A percentile compares a stretch with the other conserved stretches of the same genome.
Evolutionary conservation across 108 stramenopile genomes (phyloP).

Genomic region (Conticribra weissflogii): DNA sequence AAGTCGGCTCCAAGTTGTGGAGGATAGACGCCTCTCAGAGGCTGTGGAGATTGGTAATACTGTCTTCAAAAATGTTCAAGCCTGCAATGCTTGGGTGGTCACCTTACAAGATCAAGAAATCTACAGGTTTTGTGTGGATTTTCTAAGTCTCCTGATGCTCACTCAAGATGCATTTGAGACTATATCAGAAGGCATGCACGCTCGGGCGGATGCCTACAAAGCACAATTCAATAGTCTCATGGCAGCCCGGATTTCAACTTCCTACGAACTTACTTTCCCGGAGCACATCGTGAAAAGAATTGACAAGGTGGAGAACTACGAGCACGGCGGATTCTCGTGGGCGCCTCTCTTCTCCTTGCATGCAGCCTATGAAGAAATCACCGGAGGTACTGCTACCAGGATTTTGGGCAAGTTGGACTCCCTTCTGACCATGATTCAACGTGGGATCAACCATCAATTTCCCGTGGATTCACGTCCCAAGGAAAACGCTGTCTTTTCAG

Average conservation of each 20-base stretch:
- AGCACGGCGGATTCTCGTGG: neutral
- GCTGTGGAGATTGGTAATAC: no score
- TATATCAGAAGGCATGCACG: neutral
- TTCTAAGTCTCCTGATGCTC: no score
- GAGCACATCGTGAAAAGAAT: slow-evolving; percentile 8
- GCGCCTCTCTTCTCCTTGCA: neutral
- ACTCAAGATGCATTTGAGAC: slow-evolving; percentile 7
- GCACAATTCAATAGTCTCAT: neutral
- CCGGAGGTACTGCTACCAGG: neutral
- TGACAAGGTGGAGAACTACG: neutral
- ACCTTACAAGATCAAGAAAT: no score
- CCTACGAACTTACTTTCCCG: slow-evolving; percentile 5
- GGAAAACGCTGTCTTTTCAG: neutral
- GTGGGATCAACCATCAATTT: neutral
- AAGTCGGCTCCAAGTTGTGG: no score
- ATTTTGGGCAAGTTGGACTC: neutral
- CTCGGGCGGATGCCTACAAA: slow-evolving; percentile 5
- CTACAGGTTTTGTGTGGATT: no score
- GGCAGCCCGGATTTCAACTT: neutral
- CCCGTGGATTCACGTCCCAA: neutral
- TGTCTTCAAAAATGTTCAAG: no score
- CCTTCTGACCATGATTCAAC: neutral
- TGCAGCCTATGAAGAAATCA: neutral
- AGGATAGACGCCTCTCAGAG: no score
- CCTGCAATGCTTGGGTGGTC: no score